These are phyloP conservation scores for Neurospora sp. DNA, from an alignment of 495 filamentous ascomycete genomes.

Conservation along the genomic window DNA sequence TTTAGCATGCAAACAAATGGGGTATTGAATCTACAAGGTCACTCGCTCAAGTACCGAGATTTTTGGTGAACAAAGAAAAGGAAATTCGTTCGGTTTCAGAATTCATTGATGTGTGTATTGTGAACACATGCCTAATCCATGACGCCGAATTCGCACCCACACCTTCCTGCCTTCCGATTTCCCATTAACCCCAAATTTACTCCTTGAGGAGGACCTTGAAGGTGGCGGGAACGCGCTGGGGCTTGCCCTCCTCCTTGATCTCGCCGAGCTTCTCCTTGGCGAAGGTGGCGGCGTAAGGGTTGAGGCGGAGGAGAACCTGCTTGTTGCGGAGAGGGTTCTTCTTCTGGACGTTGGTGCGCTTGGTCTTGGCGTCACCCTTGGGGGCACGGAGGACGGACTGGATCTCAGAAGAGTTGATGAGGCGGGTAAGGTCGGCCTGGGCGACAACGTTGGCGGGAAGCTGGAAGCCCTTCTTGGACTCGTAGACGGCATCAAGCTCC, in stretches of 20 bases:
- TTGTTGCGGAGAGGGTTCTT: conserved; percentile 99
- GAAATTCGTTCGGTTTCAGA: conserved; percentile 21
- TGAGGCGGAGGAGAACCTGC: conserved; percentile 92
- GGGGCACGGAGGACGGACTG: conserved; percentile 84
- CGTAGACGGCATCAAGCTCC: conserved; percentile 93
- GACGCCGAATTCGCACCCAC: conserved; percentile 27
- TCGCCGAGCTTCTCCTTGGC: conserved; percentile 51
- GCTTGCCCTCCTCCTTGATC: conserved; percentile 31
- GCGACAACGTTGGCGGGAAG: conserved; percentile 78
- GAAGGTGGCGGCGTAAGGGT: conserved; percentile 89
- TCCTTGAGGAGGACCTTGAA: conserved; percentile 33
- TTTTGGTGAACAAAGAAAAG: not conserved
- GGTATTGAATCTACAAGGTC: not conserved
- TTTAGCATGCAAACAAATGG: not conserved
- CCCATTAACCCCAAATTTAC: conserved; percentile 1
- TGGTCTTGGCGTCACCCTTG: conserved; percentile 81
- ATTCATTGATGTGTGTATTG: conserved; percentile 23
- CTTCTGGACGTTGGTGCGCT: conserved; percentile 89
- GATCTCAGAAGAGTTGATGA: conserved; percentile 98
- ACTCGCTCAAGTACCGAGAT: not conserved
- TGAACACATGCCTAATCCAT: conserved; percentile 27
- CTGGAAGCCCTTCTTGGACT: conserved; percentile 97
- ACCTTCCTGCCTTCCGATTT: conserved; percentile 8
- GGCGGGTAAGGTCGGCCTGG: conserved; percentile 86
- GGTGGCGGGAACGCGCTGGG: conserved; percentile 17